phyloP scores from a whole-genome alignment of 768 basidiomycete species.

The Dacryopinax primogenitus region DNA sequence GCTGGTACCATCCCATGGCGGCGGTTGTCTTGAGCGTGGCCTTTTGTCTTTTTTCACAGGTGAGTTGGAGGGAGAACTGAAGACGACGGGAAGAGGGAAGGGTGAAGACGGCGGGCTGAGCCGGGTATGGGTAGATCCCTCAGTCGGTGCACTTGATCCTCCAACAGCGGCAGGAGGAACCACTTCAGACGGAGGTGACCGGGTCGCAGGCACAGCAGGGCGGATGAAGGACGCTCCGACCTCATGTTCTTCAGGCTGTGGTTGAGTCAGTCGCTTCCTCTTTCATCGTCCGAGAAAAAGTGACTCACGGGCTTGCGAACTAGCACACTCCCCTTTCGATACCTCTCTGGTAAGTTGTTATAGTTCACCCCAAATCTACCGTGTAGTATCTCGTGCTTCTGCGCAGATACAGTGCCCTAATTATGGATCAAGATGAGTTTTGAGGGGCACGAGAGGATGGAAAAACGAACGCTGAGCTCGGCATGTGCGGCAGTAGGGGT shows the following conservation, averaged over 20 bases:
- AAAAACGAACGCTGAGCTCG: conserved; percentile 47
- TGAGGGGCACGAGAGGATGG: neutral
- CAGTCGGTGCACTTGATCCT: neutral
- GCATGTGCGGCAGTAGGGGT: conserved; percentile 71
- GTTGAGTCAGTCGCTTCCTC: neutral
- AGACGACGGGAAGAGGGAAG: neutral
- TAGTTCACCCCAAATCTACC: conserved; percentile 77
- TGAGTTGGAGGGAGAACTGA: neutral
- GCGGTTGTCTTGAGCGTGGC: conserved; percentile 17
- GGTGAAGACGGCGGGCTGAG: neutral
- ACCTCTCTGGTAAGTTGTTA: conserved; percentile 56
- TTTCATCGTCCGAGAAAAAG: neutral
- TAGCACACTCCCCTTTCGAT: conserved; percentile 73
- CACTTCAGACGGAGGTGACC: neutral
- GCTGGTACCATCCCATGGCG: conserved; percentile 9
- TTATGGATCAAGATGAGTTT: neutral
- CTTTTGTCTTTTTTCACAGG: conserved; percentile 1
- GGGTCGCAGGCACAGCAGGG: neutral
- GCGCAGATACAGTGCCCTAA: conserved; percentile 76
- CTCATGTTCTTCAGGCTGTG: neutral
- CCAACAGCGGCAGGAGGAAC: neutral
- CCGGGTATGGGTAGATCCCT: neutral
- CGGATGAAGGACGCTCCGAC: neutral
- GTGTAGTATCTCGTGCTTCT: conserved; percentile 88
- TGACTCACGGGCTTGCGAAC: conserved; percentile 48